A percentile compares a stretch with the other conserved stretches of the same genome.
Conservation (phyloP, 73 alveolate genomes). For the Symbiodinium natans region DNA sequence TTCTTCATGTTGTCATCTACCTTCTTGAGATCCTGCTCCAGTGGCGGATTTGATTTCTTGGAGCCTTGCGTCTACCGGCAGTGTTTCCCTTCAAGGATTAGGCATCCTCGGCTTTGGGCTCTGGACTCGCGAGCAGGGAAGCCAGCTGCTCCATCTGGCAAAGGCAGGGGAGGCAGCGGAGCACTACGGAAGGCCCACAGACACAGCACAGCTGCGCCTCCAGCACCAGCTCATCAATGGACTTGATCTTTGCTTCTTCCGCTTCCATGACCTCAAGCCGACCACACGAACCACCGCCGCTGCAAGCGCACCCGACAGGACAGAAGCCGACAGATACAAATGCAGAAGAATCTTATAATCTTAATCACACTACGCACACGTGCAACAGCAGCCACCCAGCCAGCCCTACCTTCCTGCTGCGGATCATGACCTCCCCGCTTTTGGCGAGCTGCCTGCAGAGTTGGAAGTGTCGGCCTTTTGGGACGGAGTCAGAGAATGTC, state of each 20-base stretch:
- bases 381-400: too few species aligned
- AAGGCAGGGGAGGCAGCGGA: background rate
- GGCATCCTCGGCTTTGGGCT: background rate
- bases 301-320: too few species aligned
- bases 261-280: conserved; percentile 10
- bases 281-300: too few species aligned
- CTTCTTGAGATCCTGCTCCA: background rate
- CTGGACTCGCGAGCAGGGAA: background rate
- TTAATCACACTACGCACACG: too few species aligned
- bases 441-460: conserved; percentile 63
- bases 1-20: background rate
- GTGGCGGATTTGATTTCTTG: too few species aligned
- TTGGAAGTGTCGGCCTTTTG: too few species aligned
- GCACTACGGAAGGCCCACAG: too few species aligned
- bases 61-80: too few species aligned
- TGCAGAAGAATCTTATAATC: too few species aligned
- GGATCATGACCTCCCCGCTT: conserved; percentile 42
- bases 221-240: background rate
- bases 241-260: background rate
- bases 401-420: conserved; percentile 60
- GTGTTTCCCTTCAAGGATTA: too few species aligned
- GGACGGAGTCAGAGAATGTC: too few species aligned
- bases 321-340: too few species aligned
- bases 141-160: background rate
- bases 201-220: background rate